Conservation (phyloP, 768 basidiomycete species). For the Boletus patriciae region DNA sequence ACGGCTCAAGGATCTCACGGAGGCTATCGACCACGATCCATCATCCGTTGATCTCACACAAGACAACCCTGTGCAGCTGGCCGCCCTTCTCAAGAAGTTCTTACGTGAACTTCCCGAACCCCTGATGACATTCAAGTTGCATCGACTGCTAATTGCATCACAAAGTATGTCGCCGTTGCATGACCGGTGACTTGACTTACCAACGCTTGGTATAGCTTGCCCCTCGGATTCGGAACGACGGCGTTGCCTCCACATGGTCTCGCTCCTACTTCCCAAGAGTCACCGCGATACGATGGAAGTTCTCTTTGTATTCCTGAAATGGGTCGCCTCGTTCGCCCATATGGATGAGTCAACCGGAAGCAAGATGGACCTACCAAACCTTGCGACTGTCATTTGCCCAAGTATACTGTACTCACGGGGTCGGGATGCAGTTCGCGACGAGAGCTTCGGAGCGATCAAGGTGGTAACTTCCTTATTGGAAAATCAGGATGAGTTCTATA, state of each 20-base stretch:
- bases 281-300: slow-evolving; percentile 98
- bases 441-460: slow-evolving; percentile 85
- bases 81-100: slow-evolving; percentile 96
- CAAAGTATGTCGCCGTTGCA: slow-evolving; percentile 61
- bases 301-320: slow-evolving; percentile 96
- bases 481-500: slow-evolving; percentile 93
- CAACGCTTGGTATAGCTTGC: slow-evolving; percentile 49
- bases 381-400: slow-evolving; percentile 97
- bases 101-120: slow-evolving; percentile 95
- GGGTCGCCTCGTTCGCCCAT: slow-evolving; percentile 99
- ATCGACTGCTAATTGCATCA: slow-evolving; percentile 82
- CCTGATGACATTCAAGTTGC: slow-evolving; percentile 90
- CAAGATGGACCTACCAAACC: slow-evolving; percentile 96
- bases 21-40: slow-evolving; percentile 93
- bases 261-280: slow-evolving; percentile 83
- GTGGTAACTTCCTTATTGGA: slow-evolving; percentile 87
- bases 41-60: slow-evolving; percentile 87
- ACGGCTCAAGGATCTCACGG: slow-evolving; percentile 85
- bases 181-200: slow-evolving; percentile 11
- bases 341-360: slow-evolving; percentile 96
- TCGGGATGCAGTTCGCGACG: slow-evolving; percentile 84
- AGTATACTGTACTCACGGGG: slow-evolving; percentile 92
- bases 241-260: slow-evolving; percentile 82
- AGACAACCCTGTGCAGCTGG: slow-evolving; percentile 96
- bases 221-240: slow-evolving; percentile 74